Conservation (phyloP, 2,329 filamentous ascomycete species). For the Aspergillus bombycis region DNA sequence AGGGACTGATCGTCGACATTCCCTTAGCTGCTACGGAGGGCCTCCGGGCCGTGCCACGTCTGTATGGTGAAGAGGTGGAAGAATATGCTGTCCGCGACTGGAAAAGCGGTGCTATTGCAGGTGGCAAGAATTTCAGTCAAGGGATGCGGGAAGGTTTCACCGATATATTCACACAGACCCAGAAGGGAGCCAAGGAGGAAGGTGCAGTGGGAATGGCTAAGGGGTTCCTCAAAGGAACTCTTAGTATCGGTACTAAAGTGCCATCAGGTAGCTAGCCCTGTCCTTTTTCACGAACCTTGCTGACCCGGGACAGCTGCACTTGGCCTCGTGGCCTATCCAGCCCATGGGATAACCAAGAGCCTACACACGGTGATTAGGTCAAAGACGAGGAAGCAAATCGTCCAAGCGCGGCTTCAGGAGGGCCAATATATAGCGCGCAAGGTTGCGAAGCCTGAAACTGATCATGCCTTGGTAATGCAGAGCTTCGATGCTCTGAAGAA, state of each 20-base stretch:
- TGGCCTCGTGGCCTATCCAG: constrained; percentile 37
- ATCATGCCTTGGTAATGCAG: constrained; percentile 2
- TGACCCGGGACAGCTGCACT: constrained; percentile 22
- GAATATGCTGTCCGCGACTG: constrained; percentile 38
- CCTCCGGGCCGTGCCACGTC: constrained; percentile 35
- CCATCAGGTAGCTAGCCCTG: constrained; percentile 25
- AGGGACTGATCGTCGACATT: constrained; percentile 40
- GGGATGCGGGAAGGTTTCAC: constrained; percentile 38
- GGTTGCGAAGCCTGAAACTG: not conserved
- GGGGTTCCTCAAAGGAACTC: constrained; percentile 38
- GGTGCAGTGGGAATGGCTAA: constrained; percentile 37
- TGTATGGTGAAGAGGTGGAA: constrained; percentile 42
- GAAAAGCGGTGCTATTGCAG: constrained; percentile 36
- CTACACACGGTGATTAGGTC: constrained; percentile 30
- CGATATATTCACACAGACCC: constrained; percentile 35
- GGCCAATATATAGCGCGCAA: constrained; percentile 13
- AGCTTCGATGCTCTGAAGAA: constrained; percentile 14
- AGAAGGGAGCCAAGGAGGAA: constrained; percentile 34
- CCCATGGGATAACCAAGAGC: constrained; percentile 37
- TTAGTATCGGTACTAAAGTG: constrained; percentile 26
- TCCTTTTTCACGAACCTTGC: not conserved
- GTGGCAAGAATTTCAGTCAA: constrained; percentile 35
- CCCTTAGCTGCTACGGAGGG: constrained; percentile 42
- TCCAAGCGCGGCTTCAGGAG: constrained; percentile 26
- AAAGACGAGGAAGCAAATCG: constrained; percentile 29